Evolutionary conservation across 495 filamentous ascomycete genomes (phyloP).

Genomic region (Xylaria acuta): DNA sequence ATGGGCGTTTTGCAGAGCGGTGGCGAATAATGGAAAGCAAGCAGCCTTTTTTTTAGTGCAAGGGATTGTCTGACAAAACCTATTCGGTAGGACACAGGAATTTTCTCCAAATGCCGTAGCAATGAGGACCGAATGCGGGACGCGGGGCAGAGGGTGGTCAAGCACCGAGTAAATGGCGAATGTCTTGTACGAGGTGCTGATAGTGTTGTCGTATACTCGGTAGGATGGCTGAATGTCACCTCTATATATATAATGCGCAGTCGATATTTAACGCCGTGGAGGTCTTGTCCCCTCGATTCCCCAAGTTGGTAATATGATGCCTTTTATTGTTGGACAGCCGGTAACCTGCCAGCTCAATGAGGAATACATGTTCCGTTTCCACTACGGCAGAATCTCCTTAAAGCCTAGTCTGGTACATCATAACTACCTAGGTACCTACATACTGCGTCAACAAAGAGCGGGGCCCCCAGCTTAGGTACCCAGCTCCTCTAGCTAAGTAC

Average conservation of each 20-base stretch:
- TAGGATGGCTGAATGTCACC: conserved; percentile 8
- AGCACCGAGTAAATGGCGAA: conserved; percentile 14
- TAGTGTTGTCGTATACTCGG: not conserved
- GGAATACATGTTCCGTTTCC: conserved; percentile 3
- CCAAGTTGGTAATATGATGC: conserved; percentile 14
- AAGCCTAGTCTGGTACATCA: not conserved
- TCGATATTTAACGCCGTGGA: conserved; percentile 2
- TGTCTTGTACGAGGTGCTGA: not conserved
- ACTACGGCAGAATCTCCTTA: not conserved
- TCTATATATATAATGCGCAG: not conserved
- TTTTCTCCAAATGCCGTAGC: conserved; percentile 19
- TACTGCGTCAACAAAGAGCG: not conserved
- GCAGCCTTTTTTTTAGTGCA: conserved; percentile 17
- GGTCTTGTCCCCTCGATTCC: not conserved
- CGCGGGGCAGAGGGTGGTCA: not conserved
- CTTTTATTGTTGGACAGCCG: conserved; percentile 2
- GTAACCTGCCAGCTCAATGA: not conserved
- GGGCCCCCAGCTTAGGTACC: not conserved
- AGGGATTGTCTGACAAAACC: conserved; percentile 6
- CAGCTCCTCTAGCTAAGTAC: not conserved
- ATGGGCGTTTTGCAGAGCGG: not conserved
- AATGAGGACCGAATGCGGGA: conserved; percentile 20
- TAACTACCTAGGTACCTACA: no score
- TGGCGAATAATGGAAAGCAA: conserved; percentile 19
- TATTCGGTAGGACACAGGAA: conserved; percentile 13